Evolutionary conservation across 345 rosid genomes (phyloP), one percentile per base, ranked within the genome.

Genomic region (Jatropha curcas): DNA sequence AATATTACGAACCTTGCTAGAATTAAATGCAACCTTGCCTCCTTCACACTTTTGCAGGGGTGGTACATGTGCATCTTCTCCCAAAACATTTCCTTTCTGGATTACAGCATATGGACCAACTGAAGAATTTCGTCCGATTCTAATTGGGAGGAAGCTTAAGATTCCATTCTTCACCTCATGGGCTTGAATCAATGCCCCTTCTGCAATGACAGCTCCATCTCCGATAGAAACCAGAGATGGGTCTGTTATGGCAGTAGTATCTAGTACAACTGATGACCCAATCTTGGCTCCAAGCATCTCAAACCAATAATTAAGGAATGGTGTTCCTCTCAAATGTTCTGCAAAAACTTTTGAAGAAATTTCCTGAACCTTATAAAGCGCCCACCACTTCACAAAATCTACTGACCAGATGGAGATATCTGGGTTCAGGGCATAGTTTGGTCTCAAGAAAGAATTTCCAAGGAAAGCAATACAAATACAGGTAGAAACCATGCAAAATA

Each of bases 301-400:
- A 71, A 89, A 86, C 94, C 91, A 87, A 58, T 79, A 83, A 24
- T 89, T 89, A 7, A 89, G 85, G 83, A 86, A 87, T 48, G 83
- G 76, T 1, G 91, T 86, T 62, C 91, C 94, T 74, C 89, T 84
- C 71, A 86, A 77, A 76, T 89, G 86, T 58, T 76, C 88, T 22
- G 91, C 89, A 60, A 89, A 78, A 63, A 86, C 88, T 72, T 76
- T 86, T 1, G 89, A 83, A 66, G 93, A 73, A 70, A 83, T 78
- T 75, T 86, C 86, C 62, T 87, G 89, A 50, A 71, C 86, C 76
- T 86, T 89, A 76, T 87, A 89, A 27, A 89, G 91, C 53, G 91
- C 88, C 93, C 89, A 89, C 93, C 91, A 89, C 78, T 81, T 89
- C 5, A 89, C 85, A 65, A 86, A 89, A 60, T 87, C 84, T 22